phyloP scores from a whole-genome alignment of 2,329 filamentous ascomycete species.

The Talaromyces sp. region DNA sequence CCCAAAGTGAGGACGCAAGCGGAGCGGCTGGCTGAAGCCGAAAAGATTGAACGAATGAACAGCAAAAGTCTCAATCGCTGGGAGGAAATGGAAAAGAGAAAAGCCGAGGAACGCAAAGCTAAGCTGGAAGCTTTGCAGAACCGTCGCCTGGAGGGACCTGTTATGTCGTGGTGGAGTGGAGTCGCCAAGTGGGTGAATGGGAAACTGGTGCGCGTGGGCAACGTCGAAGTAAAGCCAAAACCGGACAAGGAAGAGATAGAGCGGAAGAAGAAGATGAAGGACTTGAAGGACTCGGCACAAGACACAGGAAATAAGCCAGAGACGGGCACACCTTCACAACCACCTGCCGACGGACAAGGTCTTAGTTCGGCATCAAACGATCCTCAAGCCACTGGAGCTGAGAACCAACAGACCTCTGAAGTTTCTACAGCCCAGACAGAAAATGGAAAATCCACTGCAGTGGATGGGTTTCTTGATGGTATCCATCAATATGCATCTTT shows the following conservation, averaged over 20 bases:
- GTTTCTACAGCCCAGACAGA: not conserved
- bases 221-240: slow-evolving; percentile 44
- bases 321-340: slow-evolving; percentile 6
- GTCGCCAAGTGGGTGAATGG: slow-evolving; percentile 74
- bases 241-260: slow-evolving; percentile 45
- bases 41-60: slow-evolving; percentile 77
- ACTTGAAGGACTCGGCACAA: slow-evolving; percentile 16
- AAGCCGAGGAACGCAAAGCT: slow-evolving; percentile 74
- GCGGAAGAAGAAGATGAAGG: slow-evolving; percentile 28
- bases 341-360: not conserved
- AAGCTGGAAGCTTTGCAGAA: slow-evolving; percentile 85
- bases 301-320: slow-evolving; percentile 19
- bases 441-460: not conserved
- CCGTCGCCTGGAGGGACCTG: slow-evolving; percentile 78
- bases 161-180: slow-evolving; percentile 93
- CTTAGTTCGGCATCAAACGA: not conserved
- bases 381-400: not conserved
- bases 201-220: slow-evolving; percentile 66
- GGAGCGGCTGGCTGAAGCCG: slow-evolving; percentile 76
- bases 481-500: slow-evolving; percentile 20
- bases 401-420: slow-evolving; percentile 16
- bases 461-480: slow-evolving; percentile 16
- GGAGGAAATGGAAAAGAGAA: slow-evolving; percentile 87
- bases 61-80: slow-evolving; percentile 85
- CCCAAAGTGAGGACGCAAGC: slow-evolving; percentile 81